A percentile compares a stretch with the other conserved stretches of the same genome.
These are phyloP conservation scores for Reticulascus tulasneorum DNA, from an alignment of 2,329 filamentous ascomycete genomes.

Conservation along the genomic window DNA sequence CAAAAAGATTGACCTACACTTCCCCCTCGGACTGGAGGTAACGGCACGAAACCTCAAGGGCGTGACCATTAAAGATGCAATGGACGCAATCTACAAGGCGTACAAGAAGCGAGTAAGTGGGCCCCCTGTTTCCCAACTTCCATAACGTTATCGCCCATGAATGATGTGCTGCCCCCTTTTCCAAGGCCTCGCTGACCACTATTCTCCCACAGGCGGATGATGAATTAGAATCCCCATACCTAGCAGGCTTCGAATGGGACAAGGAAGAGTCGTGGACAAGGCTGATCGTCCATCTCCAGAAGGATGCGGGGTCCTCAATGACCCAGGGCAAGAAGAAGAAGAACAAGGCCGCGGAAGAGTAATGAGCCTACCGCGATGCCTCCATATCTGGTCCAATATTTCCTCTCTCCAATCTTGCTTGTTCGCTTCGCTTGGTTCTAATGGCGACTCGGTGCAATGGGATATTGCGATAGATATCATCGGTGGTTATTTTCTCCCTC, in stretches of 20 bases:
- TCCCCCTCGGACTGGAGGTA: conserved; percentile 82
- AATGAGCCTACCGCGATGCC: conserved; percentile 16
- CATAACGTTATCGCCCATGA: not conserved
- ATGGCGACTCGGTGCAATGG: conserved; percentile 35
- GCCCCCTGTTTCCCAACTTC: not conserved
- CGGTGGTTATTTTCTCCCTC: conserved; percentile 19
- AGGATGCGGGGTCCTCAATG: conserved; percentile 48
- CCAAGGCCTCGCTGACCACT: not conserved
- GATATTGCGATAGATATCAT: conserved; percentile 41
- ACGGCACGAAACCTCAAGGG: conserved; percentile 88
- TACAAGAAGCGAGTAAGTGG: conserved; percentile 87
- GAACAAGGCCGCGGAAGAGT: conserved; percentile 40
- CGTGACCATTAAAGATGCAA: conserved; percentile 93
- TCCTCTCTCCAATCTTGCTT: conserved; percentile 28
- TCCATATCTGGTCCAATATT: conserved; percentile 36
- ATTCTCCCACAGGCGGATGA: conserved; percentile 69
- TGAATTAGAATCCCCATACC: conserved; percentile 81
- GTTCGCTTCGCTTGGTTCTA: conserved; percentile 34
- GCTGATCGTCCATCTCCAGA: conserved; percentile 81
- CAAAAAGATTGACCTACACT: conserved; percentile 92
- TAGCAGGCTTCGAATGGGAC: conserved; percentile 95
- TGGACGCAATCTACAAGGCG: conserved; percentile 93
- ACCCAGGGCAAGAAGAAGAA: conserved; percentile 63
- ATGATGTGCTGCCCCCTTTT: not conserved
- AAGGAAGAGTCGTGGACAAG: conserved; percentile 86